phyloP scores from a whole-genome alignment of 108 stramenopile genomes.

The Cyclotella baltica region DNA sequence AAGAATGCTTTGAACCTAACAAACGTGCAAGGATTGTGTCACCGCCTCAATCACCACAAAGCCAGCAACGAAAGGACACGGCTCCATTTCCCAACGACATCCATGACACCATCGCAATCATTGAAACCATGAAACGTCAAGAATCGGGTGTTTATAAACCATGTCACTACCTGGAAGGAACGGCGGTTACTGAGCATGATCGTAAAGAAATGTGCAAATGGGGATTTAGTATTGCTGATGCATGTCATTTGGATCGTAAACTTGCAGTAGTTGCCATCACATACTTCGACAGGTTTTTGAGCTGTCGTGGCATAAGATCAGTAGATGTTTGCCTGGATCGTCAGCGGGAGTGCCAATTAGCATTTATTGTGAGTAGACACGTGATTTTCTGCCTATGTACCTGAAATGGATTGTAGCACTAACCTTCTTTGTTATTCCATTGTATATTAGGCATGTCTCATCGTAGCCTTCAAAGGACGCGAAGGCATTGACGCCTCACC shows the following conservation, averaged over 20 bases:
- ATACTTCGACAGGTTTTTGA: slow-evolving; percentile 10
- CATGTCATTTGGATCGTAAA: neutral
- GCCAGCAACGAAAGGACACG: neutral
- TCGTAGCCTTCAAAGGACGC: neutral
- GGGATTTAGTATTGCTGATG: neutral
- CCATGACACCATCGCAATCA: neutral
- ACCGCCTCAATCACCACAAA: neutral
- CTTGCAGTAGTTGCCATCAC: neutral
- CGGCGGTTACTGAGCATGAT: neutral
- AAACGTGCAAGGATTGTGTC: neutral
- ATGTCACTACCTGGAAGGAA: neutral
- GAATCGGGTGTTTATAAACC: neutral
- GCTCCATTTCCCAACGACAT: neutral
- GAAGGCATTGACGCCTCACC: neutral
- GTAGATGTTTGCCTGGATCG: neutral
- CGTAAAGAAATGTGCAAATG: slow-evolving; percentile 1
- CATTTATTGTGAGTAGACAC: neutral
- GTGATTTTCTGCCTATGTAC: neutral
- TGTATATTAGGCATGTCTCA: neutral
- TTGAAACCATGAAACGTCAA: neutral
- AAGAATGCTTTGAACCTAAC: no score
- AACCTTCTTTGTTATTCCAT: neutral
- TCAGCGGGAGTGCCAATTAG: neutral
- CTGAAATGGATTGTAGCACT: neutral
- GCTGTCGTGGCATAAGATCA: neutral